Evolutionary conservation across 805 yeast species (phyloP).

Genomic region (Pichia gijzeniarum): DNA sequence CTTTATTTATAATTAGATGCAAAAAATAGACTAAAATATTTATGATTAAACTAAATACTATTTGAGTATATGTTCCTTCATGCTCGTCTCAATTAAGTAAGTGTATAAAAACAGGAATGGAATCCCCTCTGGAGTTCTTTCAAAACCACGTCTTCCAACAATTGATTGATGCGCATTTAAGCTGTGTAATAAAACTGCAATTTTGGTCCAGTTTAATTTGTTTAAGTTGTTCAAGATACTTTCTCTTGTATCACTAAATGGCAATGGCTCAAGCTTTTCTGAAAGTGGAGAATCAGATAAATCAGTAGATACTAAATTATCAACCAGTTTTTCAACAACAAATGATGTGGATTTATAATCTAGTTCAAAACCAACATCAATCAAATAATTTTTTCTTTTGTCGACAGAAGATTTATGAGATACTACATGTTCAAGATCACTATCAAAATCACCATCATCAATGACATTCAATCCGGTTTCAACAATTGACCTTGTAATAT

Average conservation of each 20-base stretch:
- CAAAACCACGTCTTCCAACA: constrained; percentile 66
- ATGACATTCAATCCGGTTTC: constrained; percentile 22
- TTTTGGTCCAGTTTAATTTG: constrained; percentile 64
- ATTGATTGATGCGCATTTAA: constrained; percentile 85
- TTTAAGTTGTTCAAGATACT: constrained; percentile 51
- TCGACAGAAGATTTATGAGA: background rate
- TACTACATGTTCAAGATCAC: too few relatives aligned
- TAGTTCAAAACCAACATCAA: constrained; percentile 14
- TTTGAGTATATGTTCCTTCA: background rate
- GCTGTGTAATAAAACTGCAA: constrained; percentile 64
- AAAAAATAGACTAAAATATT: background rate
- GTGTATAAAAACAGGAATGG: constrained; percentile 46
- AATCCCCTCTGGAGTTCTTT: constrained; percentile 43
- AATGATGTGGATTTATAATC: constrained; percentile 8
- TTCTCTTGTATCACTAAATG: constrained; percentile 20
- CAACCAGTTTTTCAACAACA: constrained; percentile 1
- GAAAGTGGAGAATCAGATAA: constrained; percentile 11
- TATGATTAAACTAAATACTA: too few relatives aligned
- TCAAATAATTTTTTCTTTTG: background rate
- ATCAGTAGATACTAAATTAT: constrained; percentile 4
- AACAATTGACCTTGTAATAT: constrained; percentile 24
- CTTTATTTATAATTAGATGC: background rate
- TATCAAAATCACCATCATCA: background rate
- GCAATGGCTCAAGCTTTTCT: constrained; percentile 17
- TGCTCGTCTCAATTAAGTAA: constrained; percentile 4